Percentiles rank a stretch among this genome's conserved stretches.
These are phyloP conservation scores for Botryotinia calthae DNA, from an alignment of 2,329 filamentous ascomycete species.

Conservation along the genomic window DNA sequence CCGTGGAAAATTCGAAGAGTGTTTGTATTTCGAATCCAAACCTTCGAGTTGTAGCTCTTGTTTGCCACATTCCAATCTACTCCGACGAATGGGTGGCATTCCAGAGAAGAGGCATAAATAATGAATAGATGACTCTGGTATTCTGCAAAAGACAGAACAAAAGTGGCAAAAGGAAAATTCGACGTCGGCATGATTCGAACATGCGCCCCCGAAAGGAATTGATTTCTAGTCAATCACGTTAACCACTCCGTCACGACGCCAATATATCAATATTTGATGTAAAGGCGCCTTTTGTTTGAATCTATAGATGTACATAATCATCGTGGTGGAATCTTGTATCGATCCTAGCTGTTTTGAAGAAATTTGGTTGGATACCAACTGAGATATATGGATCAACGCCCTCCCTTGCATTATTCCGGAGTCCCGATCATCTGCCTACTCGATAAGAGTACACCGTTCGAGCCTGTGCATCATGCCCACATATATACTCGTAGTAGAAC, in stretches of 20 bases:
- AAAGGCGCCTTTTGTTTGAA: accelerated
- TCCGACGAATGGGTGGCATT: neutral
- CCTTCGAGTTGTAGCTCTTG: neutral
- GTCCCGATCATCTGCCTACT: neutral
- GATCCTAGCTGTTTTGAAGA: neutral
- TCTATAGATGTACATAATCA: accelerated
- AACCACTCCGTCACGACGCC: conserved; percentile 14
- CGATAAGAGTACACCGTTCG: neutral
- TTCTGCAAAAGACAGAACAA: neutral
- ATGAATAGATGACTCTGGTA: neutral
- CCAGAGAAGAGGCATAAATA: neutral
- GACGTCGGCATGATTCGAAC: conserved; percentile 11
- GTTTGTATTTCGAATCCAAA: neutral
- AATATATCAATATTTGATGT: accelerated
- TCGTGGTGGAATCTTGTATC: neutral
- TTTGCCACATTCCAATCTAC: neutral
- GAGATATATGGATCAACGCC: conserved; percentile 3
- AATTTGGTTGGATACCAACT: conserved; percentile 3
- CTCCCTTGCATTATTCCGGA: neutral
- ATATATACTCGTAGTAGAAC: neutral
- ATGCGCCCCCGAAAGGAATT: conserved; percentile 10
- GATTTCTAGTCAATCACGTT: conserved; percentile 11
- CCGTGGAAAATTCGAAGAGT: neutral
- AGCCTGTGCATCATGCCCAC: neutral
- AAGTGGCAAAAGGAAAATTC: neutral